Evolutionary conservation across 768 basidiomycete genomes (phyloP), one percentile per base, ranked within the genome.

Genomic region (Podaxis sp.): DNA sequence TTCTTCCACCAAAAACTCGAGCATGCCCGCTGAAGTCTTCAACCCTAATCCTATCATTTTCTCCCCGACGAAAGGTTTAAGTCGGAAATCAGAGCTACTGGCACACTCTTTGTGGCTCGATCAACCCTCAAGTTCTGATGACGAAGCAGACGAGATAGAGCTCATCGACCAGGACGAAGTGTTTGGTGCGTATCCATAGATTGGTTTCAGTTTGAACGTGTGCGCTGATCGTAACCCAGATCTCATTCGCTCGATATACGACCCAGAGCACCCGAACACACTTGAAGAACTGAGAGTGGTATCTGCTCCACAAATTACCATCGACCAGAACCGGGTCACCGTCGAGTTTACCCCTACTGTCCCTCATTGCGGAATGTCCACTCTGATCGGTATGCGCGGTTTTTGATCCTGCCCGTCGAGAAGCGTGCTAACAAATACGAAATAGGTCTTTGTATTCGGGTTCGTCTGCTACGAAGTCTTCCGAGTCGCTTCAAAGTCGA

Each of bases 301-400:
- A 44, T 96, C 93, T 50, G 85, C 87, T 5, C 87, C 92, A 9
- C 95, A 98, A 68, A 88, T 98, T 61, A 75, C 63, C 48, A 78
- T 74, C 62, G 73, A 67, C 36, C 69, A 74, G n/a, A 90, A 94
- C 63, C 81, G 81, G 55, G 79, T 99, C 55, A 77, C 83, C 37
- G 88, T 99, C 64, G 94, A 96, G 69, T 95, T 98, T 69, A 98
- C 97, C 4, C 96, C 97, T 3, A 98, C 97, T 0, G 93, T 97
- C 14, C 96, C 97, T 9, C 95, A 98, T 69, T 98, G 96, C 64
- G 94, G 94, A 52, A 94, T 95, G 93, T 95, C 94, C 9, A 98
- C 95, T 2, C 77, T 98, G 55, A 98, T 99, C 59, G 96, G 95
- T 91, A 65, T 61, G 82, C 2, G 18, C 55, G 50, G 48, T 25